phyloP scores from a whole-genome alignment of 1,284 basidiomycete genomes.

The Leucoagaricus sp. region DNA sequence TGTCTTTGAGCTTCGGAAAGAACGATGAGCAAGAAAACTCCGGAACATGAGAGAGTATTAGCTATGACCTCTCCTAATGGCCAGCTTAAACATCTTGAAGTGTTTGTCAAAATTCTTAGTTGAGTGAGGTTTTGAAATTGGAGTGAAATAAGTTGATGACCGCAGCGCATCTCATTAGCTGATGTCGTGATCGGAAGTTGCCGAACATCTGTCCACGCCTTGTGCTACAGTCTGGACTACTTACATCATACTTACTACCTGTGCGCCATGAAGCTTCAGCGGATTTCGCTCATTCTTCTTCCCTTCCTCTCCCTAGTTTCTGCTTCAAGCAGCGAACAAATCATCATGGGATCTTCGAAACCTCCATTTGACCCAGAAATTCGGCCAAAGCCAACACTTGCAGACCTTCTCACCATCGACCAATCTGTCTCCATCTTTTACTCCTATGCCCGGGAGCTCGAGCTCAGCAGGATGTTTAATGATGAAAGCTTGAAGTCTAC shows the following conservation, averaged over 20 bases:
- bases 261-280: constrained; percentile 20
- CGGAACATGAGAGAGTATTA: too few species aligned
- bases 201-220: background rate
- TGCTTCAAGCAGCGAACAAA: constrained; percentile 26
- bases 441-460: constrained; percentile 73
- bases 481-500: constrained; percentile 45
- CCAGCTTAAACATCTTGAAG: too few species aligned
- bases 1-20: too few species aligned
- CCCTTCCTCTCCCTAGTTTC: constrained; percentile 19
- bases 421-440: constrained; percentile 75
- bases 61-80: too few species aligned
- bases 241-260: background rate
- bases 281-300: constrained; percentile 21
- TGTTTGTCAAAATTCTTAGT: too few species aligned
- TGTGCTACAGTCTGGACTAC: background rate
- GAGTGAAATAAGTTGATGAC: background rate
- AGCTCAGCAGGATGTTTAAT: constrained; percentile 53
- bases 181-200: constrained; percentile 5
- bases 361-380: constrained; percentile 24
- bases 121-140: background rate
- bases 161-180: background rate
- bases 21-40: too few species aligned
- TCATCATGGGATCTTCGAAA: constrained; percentile 21
- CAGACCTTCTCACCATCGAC: constrained; percentile 76
- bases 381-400: constrained; percentile 47